phyloP scores from a whole-genome alignment of 345 rosid genomes.

The Schrenkiella parvula region DNA sequence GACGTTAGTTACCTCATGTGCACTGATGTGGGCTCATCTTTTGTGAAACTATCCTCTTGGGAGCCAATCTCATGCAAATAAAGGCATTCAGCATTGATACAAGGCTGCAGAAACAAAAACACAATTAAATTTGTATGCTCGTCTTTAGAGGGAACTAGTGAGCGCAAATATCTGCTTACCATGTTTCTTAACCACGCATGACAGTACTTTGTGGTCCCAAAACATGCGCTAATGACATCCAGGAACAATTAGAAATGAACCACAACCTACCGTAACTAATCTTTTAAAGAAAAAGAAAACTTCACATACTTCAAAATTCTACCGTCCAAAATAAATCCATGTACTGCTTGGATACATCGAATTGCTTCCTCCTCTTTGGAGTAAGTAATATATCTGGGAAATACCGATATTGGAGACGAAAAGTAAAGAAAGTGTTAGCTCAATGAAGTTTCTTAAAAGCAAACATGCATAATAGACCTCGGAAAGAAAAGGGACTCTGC shows the following conservation, averaged over 20 bases:
- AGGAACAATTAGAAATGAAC: conserved; percentile 8
- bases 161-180: conserved; percentile 40
- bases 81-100: conserved; percentile 93
- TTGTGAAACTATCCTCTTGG: conserved; percentile 90
- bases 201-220: conserved; percentile 97
- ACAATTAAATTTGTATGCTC: background rate
- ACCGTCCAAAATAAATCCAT: conserved; percentile 86
- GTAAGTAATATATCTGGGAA: conserved; percentile 77
- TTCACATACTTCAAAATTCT: conserved; percentile 60
- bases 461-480: conserved; percentile 15
- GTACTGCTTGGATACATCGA: conserved; percentile 93
- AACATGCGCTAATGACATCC: conserved; percentile 71
- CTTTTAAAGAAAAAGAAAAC: background rate
- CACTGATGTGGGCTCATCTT: conserved; percentile 85
- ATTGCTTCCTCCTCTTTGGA: conserved; percentile 89
- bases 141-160: background rate
- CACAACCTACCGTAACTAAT: background rate
- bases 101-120: conserved; percentile 56
- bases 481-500: background rate
- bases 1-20: conserved; percentile 59
- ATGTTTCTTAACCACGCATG: conserved; percentile 98
- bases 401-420: background rate
- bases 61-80: conserved; percentile 95
- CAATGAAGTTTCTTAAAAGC: background rate
- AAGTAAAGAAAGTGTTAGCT: conserved; percentile 3